These are phyloP conservation scores for Chlamydomonas sphaeroides DNA, from an alignment of 139 green algal genomes.

Conservation along the genomic window DNA sequence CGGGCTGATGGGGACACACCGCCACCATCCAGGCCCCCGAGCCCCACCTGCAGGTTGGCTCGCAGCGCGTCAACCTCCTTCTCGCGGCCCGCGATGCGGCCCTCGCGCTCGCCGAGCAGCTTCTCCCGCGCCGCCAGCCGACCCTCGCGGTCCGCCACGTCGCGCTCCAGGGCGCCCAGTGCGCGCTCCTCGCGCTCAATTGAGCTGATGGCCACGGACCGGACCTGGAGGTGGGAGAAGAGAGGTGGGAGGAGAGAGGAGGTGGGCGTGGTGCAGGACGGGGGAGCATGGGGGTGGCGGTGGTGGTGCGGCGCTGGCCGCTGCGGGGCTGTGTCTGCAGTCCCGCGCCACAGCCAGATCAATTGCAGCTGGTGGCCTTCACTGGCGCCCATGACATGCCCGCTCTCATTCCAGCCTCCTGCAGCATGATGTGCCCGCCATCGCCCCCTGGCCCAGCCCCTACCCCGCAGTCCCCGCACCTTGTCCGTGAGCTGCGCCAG, in stretches of 20 bases:
- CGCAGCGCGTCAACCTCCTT: conserved; percentile 48
- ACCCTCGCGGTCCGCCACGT: conserved; percentile 52
- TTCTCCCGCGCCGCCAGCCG: conserved; percentile 45
- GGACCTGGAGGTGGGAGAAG: conserved; percentile 13
- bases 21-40: no score
- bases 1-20: no score
- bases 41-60: conserved; percentile 41
- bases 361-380: no score
- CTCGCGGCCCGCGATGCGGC: conserved; percentile 39
- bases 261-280: neutral
- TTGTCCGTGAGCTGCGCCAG: conserved; percentile 56
- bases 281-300: neutral
- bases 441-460: no score
- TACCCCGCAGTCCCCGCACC: conserved; percentile 25
- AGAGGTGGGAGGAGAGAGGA: neutral
- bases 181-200: conserved; percentile 58
- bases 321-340: no score
- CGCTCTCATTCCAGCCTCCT: no score
- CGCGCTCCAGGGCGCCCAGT: conserved; percentile 46
- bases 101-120: conserved; percentile 49
- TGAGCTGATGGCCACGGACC: conserved; percentile 36
- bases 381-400: no score
- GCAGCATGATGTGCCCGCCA: no score
- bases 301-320: neutral
- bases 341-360: no score